Base-by-base conservation (phyloP, 1,284 basidiomycete species). In the Caloboletus firmus region DNA sequence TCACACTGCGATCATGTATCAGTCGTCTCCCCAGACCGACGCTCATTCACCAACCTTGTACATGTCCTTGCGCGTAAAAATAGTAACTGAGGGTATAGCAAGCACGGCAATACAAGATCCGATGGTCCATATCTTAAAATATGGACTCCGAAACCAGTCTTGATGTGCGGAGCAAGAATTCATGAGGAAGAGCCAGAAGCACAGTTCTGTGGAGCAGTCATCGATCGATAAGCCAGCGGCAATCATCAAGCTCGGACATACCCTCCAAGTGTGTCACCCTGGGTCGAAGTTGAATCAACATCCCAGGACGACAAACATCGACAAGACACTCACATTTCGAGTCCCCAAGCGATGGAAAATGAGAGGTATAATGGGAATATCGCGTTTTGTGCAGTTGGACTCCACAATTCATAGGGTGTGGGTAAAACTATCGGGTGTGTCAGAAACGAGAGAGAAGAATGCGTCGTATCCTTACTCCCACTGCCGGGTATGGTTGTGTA, bases 181-280 rank as follows among this genome's bases (percentile, higher is more conserved):
- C 46, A 91, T 74, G 36, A 91, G 80, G 74, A 89, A 91, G 17
- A 89, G 72, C 88, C 89, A 91, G 67, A 91, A 91, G 61, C 86
- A 90, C 1, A 91, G 76, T 62, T 91, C 89, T 87, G 56, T 12
- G 48, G n/a, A 18, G n/a, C 12, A 4, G 11, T 24, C 17, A 34
- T 46, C 52, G 28, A 56, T 52, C n/a, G 56, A 46, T 59, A 42
- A 49, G 58, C 45, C 36, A 20, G 47, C 13, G 24, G 17, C 41
- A 39, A 43, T 32, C 11, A 1, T 54, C 5, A 43, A 17, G 51
- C 40, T 37, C 8, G 45, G 17, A 5, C 15, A 31, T 56, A 86
- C 87, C 87, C 81, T 91, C 89, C 58, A 91, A 69, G 68, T 91
- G 88, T 0, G 87, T 87, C 10, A 89, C 79, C 76, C 88, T 90